Evolutionary conservation across 2,329 filamentous ascomycete genomes (phyloP), one percentile per base, ranked within the genome.

Genomic region (Amauroascus verrucosus): DNA sequence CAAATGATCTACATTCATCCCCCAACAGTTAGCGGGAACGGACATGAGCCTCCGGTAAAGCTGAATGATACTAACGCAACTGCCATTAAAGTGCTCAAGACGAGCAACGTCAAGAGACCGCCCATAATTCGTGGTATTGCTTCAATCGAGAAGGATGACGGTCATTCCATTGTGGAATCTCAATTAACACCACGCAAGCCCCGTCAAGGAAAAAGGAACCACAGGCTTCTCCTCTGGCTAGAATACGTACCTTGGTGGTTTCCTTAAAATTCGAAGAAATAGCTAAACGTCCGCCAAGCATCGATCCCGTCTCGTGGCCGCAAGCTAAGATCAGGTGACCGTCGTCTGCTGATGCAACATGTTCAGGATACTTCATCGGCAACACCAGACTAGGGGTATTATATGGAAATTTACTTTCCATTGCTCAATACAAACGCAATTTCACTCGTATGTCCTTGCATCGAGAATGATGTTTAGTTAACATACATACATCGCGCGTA

Each of bases 1-100:
- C 79, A 69, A 97, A 96, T 55, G 93, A 97, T 63, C 91, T 96
- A 67, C 51, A 33, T 11, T 16, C 22, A 33, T n/a, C n/a, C n/a
- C n/a, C 43, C n/a, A 32, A 20, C 20, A 46, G 8, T 54, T 45
- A 56, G 48, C 48, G 38, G 33, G 37, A 20, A 4, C 9, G 16
- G 53, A 47, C 20, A 32, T 13, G 30, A 28, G 41, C 13, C 13
- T 6, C 22, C 3, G 8, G 16, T n/a, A 33, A 45, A 32, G 49
- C 16, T 35, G 8, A 18, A 20, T 26, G 26, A 43, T 44, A 66
- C 77, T 70, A 68, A 84, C 80, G 80, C 80, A 64, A 77, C 69
- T 56, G 77, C 80, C 81, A 85, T 85, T 59, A 84, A 75, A 58
- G 76, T 72, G 78, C 82, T 79, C 74, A 84, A 65, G 35, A 75